A percentile compares a stretch with the other conserved stretches of the same genome.
Evolutionary conservation across 2,329 filamentous ascomycete species (phyloP).

Genomic region (Microcyclospora pomicola): DNA sequence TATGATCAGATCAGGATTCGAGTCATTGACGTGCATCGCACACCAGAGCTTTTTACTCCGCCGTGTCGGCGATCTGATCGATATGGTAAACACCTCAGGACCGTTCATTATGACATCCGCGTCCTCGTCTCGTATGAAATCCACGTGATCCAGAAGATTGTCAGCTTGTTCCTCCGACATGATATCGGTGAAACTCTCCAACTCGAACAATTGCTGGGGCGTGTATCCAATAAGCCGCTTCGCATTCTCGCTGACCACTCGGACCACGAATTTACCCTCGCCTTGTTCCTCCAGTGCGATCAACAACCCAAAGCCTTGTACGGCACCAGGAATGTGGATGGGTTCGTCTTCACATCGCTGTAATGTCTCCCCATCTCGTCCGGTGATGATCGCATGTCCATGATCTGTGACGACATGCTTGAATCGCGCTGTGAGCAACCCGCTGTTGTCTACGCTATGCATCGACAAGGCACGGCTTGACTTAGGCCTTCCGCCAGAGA

Average conservation of each 20-base stretch:
- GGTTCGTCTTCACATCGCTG: conserved; percentile 84
- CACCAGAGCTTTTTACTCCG: conserved; percentile 66
- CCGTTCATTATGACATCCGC: conserved; percentile 61
- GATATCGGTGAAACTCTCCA: conserved; percentile 70
- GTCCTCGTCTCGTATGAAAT: conserved; percentile 75
- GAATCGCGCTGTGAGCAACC: conserved; percentile 57
- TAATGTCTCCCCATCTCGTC: conserved; percentile 54
- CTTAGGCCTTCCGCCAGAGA: background rate
- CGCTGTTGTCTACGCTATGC: conserved; percentile 23
- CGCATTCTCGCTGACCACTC: conserved; percentile 72
- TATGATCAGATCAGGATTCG: conserved; percentile 57
- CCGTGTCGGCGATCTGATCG: conserved; percentile 46
- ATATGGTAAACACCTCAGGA: conserved; percentile 73
- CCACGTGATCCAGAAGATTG: conserved; percentile 70
- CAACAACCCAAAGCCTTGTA: conserved; percentile 68
- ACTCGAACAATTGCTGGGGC: conserved; percentile 58
- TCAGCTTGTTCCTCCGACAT: conserved; percentile 72
- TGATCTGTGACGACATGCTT: conserved; percentile 62
- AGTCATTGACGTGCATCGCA: conserved; percentile 62
- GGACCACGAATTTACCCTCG: conserved; percentile 54
- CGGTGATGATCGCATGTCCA: conserved; percentile 72
- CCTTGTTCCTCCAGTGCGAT: conserved; percentile 57
- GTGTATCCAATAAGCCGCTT: conserved; percentile 60
- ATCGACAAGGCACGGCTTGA: background rate
- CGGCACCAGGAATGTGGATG: conserved; percentile 71